A percentile compares a stretch with the other conserved stretches of the same genome.
Evolutionary conservation across 2,329 filamentous ascomycete species (phyloP).

Genomic region (Raffaelea deltoideospora): DNA sequence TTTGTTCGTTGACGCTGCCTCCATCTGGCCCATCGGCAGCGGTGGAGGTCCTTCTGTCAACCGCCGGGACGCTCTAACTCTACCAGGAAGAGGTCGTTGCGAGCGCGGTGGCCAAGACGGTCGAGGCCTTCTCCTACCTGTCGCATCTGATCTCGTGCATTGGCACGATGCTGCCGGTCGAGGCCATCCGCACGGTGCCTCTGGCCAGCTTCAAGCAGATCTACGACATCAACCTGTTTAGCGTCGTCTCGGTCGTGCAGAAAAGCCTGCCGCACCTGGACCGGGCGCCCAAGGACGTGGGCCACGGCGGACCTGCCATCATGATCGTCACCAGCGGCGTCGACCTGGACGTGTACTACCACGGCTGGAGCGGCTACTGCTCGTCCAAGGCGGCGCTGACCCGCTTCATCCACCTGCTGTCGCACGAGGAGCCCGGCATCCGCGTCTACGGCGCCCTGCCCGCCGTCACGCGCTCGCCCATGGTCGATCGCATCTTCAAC

Average conservation of each 20-base stretch:
- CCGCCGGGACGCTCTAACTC: too few species aligned
- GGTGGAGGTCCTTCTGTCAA: too few species aligned
- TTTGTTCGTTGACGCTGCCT: background rate
- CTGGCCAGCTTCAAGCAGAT: background rate
- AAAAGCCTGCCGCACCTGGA: background rate
- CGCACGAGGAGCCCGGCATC: background rate
- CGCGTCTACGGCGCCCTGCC: background rate
- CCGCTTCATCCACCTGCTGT: background rate
- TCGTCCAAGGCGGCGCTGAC: background rate
- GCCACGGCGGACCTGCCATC: background rate
- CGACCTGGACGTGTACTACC: background rate
- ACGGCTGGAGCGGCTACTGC: background rate
- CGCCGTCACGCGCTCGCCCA: background rate
- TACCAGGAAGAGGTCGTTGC: constrained; percentile 4
- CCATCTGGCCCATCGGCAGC: background rate
- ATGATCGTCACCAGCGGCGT: background rate
- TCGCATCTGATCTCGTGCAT: background rate
- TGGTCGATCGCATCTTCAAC: background rate
- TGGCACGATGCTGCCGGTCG: background rate
- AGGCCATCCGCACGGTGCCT: background rate
- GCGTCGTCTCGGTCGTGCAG: background rate
- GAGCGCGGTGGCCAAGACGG: constrained; percentile 14
- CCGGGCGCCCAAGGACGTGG: background rate
- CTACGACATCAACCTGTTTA: background rate
- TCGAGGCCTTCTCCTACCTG: background rate